Evolutionary conservation across 192 early-diverging fungal species (phyloP).

Genomic region (Backusella circina): DNA sequence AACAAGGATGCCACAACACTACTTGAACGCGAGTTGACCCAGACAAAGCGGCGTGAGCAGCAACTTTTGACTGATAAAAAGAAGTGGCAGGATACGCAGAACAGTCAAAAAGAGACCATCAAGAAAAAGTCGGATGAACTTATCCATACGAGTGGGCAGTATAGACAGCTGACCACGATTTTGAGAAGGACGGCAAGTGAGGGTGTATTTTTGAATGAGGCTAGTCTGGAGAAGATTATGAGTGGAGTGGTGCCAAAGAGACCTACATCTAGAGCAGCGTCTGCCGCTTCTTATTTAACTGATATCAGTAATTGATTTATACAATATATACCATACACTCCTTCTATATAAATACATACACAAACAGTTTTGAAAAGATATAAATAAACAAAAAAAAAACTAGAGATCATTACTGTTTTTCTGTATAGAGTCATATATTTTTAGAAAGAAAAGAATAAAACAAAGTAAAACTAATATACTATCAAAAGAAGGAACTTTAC

Average conservation of each 20-base stretch:
- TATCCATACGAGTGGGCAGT: neutral
- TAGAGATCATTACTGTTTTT: no score
- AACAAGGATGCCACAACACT: conserved; percentile 47
- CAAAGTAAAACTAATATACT: neutral
- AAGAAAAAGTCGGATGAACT: conserved; percentile 53
- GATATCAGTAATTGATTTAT: neutral
- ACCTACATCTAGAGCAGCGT: neutral
- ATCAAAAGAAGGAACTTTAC: conserved; percentile 41
- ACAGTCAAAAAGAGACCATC: conserved; percentile 43
- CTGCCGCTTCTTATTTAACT: neutral
- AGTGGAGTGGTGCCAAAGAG: neutral
- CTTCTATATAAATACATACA: no score
- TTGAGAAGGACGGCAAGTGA: conserved; percentile 6
- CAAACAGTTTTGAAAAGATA: neutral
- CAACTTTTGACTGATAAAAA: conserved; percentile 39
- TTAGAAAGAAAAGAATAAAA: neutral
- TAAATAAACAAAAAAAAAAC: neutral
- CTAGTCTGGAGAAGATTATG: conserved; percentile 5
- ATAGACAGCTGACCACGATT: neutral
- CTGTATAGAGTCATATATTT: neutral
- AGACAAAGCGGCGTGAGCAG: conserved; percentile 45
- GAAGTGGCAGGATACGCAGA: conserved; percentile 37
- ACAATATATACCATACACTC: neutral
- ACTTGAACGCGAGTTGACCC: conserved; percentile 48
- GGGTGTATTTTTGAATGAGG: conserved; percentile 15